Conservation (phyloP, 495 filamentous ascomycete genomes). For the Neurospora sp. region DNA sequence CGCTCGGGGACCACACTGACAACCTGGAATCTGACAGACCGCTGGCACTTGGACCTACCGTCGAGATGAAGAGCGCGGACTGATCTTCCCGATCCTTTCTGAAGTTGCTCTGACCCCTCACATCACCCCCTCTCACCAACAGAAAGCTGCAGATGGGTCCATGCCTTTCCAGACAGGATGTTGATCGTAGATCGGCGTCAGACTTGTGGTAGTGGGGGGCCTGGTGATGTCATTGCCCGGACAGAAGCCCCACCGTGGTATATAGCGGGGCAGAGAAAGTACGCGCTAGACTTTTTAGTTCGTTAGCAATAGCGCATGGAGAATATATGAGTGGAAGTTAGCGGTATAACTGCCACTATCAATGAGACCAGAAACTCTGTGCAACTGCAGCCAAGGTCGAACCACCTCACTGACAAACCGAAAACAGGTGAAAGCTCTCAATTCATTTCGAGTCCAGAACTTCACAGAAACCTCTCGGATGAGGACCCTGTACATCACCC, state of each 20-base stretch:
- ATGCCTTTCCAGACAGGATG: background rate
- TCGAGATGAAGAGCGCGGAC: no score
- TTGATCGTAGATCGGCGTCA: background rate
- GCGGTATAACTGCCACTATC: background rate
- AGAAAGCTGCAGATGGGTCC: background rate
- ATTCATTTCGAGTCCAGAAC: background rate
- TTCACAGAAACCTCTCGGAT: background rate
- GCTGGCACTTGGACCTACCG: no score
- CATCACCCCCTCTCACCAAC: background rate
- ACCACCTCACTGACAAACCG: background rate
- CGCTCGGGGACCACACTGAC: no score
- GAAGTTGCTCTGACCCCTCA: background rate
- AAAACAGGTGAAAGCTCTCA: background rate
- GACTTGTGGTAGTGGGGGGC: background rate
- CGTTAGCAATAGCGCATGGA: no score
- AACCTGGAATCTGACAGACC: no score
- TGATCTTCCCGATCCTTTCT: background rate
- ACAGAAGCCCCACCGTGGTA: background rate
- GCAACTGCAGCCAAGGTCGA: background rate
- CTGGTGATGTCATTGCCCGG: background rate
- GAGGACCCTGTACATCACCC: background rate
- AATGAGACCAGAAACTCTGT: background rate
- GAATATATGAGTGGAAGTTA: background rate
- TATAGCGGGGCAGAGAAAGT: background rate
- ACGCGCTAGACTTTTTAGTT: background rate